Evolutionary conservation across 495 filamentous ascomycete species (phyloP), one percentile per base, ranked within the genome.

Genomic region (Lasiosphaeria miniovina): DNA sequence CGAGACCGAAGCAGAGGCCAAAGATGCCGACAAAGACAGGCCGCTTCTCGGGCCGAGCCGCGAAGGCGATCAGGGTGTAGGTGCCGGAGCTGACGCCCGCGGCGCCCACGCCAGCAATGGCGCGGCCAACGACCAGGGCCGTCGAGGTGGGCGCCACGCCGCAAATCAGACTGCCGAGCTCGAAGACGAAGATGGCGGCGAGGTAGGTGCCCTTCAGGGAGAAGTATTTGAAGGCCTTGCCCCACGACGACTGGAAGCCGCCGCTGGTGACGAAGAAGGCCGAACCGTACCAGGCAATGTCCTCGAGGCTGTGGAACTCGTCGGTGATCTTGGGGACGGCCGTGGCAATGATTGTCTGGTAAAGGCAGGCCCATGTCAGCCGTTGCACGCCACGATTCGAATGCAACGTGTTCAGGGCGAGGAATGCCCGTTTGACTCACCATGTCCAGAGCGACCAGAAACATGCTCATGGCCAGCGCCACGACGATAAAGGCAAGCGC

Each of bases 51-150:
- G 74, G 59, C 10, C 76, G 72, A 6, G 74, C 70, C n/a, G 66
- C 72, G 3, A 67, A 65, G 7, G 73, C 65, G 31, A 88, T 74
- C 57, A 89, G 87, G 41, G 86, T 71, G 54, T 88, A 75, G 5
- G 71, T 62, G 0, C 78, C 80, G 9, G 68, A 70, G 54, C 75
- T 75, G 32, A 81, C 68, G 3, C 79, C 80, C 0, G 78, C 74
- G 0, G 74, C 71, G 0, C 80, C 78, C 34, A 73, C 36, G 34
- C 80, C 80, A 14, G 76, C 74, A 12, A 83, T 61, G 35, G 75
- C 75, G 24, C 80, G 74, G 12, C 80, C 78, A 35, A 80, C 65
- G 49, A 83, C 82, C 24, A 82, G 67, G n/a, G 72, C 74, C n/a
- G 64, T 61, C 15, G 74, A 76, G 11, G 61, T 72, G 0, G 77